Percentiles rank a stretch among this genome's conserved stretches.
These are phyloP conservation scores for Nicotiana undulata DNA, from an alignment of 257 asterid genomes.

Conservation along the genomic window DNA sequence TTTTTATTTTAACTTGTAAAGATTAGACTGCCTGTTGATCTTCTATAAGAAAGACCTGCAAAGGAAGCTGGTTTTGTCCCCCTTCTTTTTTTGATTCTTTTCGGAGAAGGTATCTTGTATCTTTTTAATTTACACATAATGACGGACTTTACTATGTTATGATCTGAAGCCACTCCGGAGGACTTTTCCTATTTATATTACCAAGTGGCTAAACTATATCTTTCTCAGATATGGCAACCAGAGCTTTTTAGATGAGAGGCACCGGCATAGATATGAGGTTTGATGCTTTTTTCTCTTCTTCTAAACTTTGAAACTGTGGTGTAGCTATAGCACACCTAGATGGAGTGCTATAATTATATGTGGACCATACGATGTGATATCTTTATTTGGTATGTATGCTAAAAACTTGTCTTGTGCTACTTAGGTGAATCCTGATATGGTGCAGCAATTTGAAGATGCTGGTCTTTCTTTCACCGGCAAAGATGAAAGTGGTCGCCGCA, in stretches of 20 bases:
- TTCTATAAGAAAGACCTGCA: too few species aligned
- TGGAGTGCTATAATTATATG: not conserved
- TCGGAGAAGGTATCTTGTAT: not conserved
- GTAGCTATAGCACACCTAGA: not conserved
- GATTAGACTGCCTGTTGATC: too few species aligned
- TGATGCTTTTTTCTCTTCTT: not conserved
- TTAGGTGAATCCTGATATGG: slow-evolving; percentile 81
- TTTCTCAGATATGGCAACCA: slow-evolving; percentile 18
- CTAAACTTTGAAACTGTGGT: not conserved
- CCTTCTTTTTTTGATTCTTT: too few species aligned
- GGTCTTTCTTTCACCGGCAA: slow-evolving; percentile 65
- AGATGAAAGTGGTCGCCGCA: slow-evolving; percentile 67
- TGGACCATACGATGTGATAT: not conserved
- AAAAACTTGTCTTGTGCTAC: not conserved
- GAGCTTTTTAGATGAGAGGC: slow-evolving; percentile 22
- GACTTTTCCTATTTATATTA: not conserved
- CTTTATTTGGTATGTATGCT: not conserved
- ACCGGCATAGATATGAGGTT: slow-evolving; percentile 31
- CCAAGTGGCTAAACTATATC: not conserved
- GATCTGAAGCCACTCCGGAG: not conserved
- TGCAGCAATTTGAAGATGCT: slow-evolving; percentile 51
- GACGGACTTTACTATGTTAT: not conserved
- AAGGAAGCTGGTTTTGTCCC: too few species aligned
- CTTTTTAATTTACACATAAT: not conserved
- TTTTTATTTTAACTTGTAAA: too few species aligned